phyloP scores from a whole-genome alignment of 106 monocot species.

The Cymbidium sinense region DNA sequence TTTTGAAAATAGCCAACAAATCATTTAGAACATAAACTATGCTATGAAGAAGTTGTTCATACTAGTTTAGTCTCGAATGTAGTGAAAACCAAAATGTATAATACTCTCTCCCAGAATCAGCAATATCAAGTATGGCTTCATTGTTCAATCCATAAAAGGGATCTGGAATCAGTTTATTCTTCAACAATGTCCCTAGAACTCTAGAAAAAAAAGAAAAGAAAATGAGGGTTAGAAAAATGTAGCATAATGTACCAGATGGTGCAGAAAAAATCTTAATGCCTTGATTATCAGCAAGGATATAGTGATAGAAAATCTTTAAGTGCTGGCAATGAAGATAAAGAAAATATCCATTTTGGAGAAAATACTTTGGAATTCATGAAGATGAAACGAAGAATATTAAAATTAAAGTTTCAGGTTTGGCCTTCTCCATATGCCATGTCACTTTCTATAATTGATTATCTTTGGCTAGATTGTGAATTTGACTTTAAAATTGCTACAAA shows the following conservation, averaged over 20 bases:
- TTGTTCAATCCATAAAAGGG: too few species aligned
- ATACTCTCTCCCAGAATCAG: too few species aligned
- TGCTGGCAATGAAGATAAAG: too few species aligned
- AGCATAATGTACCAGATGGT: too few species aligned
- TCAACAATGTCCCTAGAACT: too few species aligned
- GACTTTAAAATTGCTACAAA: neutral
- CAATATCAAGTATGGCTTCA: too few species aligned
- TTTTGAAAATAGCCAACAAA: neutral
- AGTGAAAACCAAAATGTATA: slow-evolving; percentile 99
- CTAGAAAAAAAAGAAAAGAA: slow-evolving; percentile 32
- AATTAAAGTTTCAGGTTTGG: neutral
- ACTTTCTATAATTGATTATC: neutral
- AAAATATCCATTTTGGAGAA: too few species aligned
- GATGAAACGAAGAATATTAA: neutral
- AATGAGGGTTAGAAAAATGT: neutral
- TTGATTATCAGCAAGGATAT: too few species aligned
- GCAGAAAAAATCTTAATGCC: neutral
- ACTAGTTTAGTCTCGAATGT: slow-evolving; percentile 61
- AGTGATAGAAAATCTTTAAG: too few species aligned
- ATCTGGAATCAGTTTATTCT: too few species aligned
- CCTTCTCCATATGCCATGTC: neutral
- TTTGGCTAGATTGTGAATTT: neutral
- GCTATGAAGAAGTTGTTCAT: slow-evolving; percentile 10
- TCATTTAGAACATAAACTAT: neutral
- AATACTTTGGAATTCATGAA: neutral